Conservation (phyloP, 805 yeast species). For the Deakozyma indianensis region DNA sequence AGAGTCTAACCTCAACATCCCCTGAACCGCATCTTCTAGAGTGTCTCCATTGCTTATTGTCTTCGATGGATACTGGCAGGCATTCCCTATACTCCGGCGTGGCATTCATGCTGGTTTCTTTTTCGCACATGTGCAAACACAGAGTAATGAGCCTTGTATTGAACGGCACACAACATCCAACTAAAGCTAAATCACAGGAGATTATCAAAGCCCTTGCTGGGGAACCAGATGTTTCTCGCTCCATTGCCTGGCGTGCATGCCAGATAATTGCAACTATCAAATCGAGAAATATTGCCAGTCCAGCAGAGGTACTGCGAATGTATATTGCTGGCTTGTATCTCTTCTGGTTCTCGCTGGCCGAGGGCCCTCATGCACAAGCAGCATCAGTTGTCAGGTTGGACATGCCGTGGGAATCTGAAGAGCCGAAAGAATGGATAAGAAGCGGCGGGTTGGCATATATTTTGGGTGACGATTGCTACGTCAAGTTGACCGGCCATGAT, state of each 20-base stretch:
- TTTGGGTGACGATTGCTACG: slow-evolving; percentile 6
- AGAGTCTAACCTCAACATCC: slow-evolving; percentile 5
- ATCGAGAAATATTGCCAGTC: slow-evolving; percentile 8
- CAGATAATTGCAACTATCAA: slow-evolving; percentile 11
- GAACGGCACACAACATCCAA: slow-evolving; percentile 4
- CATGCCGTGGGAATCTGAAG: background rate
- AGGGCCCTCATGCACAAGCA: slow-evolving; percentile 3
- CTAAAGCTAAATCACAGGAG: slow-evolving; percentile 1
- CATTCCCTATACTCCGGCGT: slow-evolving; percentile 5
- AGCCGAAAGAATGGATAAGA: slow-evolving; percentile 8
- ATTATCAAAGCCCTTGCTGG: slow-evolving; percentile 3
- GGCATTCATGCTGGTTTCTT: slow-evolving; percentile 9
- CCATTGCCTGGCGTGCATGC: slow-evolving; percentile 13
- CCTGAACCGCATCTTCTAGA: slow-evolving; percentile 6
- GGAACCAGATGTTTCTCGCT: slow-evolving; percentile 8
- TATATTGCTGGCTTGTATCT: slow-evolving; percentile 12
- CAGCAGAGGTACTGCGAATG: slow-evolving; percentile 12
- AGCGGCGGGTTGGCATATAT: slow-evolving; percentile 9
- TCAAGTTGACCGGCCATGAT: slow-evolving; percentile 6
- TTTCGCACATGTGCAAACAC: slow-evolving; percentile 7
- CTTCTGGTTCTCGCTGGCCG: slow-evolving; percentile 10
- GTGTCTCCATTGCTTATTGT: slow-evolving; percentile 8
- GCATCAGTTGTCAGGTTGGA: slow-evolving; percentile 3
- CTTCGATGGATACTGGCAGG: slow-evolving; percentile 5
- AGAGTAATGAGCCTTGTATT: slow-evolving; percentile 5